These are phyloP conservation scores for Paecilomyces niveus DNA, from an alignment of 2,329 filamentous ascomycete species.

Conservation along the genomic window DNA sequence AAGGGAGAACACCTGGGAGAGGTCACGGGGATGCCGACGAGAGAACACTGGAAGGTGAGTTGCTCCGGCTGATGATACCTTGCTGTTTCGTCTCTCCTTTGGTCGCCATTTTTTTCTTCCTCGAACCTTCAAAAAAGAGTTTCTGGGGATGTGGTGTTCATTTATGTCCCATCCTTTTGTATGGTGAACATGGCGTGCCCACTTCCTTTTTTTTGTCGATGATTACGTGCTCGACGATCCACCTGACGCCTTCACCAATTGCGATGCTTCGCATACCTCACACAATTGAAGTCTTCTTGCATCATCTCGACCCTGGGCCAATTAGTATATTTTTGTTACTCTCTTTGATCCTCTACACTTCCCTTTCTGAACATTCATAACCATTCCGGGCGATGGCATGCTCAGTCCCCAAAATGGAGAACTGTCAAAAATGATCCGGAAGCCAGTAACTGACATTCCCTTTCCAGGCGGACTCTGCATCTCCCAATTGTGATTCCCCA, in stretches of 20 bases:
- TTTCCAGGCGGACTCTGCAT: conserved; percentile 50
- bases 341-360: neutral
- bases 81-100: too few relatives aligned
- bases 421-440: neutral
- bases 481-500: conserved; percentile 49
- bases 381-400: neutral
- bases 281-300: neutral
- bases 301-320: neutral
- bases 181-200: neutral
- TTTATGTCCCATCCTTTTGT: too few relatives aligned
- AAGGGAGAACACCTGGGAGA: conserved; percentile 47
- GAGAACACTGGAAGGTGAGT: conserved; percentile 61
- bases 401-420: neutral
- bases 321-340: neutral
- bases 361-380: neutral
- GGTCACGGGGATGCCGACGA: conserved; percentile 53
- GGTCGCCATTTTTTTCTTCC: too few relatives aligned
- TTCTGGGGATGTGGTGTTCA: too few relatives aligned
- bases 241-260: neutral
- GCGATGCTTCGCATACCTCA: neutral
- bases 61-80: too few relatives aligned
- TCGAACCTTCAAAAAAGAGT: too few relatives aligned
- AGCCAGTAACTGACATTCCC: neutral
- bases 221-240: neutral
- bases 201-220: neutral